phyloP scores from a whole-genome alignment of 768 basidiomycete species.

The Russula abietina region DNA sequence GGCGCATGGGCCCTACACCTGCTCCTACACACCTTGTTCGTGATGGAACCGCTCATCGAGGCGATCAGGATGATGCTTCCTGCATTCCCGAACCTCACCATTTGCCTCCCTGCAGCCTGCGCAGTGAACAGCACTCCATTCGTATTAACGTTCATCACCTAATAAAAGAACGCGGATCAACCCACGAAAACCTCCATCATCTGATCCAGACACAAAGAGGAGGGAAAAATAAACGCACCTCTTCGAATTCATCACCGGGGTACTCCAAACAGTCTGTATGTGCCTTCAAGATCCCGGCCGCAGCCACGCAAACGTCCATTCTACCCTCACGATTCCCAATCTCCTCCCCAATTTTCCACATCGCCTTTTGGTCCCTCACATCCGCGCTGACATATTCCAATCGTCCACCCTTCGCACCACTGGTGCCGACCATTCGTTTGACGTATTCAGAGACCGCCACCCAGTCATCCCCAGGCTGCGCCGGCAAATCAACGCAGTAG shows the following conservation, averaged over 20 bases:
- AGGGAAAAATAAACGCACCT: constrained; percentile 35
- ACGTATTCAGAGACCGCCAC: constrained; percentile 48
- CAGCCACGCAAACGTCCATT: constrained; percentile 72
- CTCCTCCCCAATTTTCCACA: constrained; percentile 52
- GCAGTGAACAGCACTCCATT: constrained; percentile 37
- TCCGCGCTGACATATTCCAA: constrained; percentile 60
- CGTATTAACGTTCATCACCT: constrained; percentile 64
- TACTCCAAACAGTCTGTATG: constrained; percentile 62
- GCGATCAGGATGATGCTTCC: constrained; percentile 42
- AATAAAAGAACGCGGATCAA: neutral
- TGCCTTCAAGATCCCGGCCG: constrained; percentile 62
- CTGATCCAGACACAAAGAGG: neutral
- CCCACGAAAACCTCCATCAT: neutral
- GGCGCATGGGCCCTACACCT: neutral
- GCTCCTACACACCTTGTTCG: constrained; percentile 49
- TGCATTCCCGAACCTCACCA: constrained; percentile 32
- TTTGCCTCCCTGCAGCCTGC: constrained; percentile 36
- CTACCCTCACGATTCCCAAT: constrained; percentile 63
- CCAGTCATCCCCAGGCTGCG: constrained; percentile 53
- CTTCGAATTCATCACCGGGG: constrained; percentile 55
- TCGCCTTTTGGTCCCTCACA: constrained; percentile 53
- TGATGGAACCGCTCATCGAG: constrained; percentile 45
- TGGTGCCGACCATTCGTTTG: constrained; percentile 27
- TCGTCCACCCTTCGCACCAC: constrained; percentile 26
- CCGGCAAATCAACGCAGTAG: constrained; percentile 63